phyloP scores from a whole-genome alignment of 441 rosid species.

The Bruguiera hainesii region DNA sequence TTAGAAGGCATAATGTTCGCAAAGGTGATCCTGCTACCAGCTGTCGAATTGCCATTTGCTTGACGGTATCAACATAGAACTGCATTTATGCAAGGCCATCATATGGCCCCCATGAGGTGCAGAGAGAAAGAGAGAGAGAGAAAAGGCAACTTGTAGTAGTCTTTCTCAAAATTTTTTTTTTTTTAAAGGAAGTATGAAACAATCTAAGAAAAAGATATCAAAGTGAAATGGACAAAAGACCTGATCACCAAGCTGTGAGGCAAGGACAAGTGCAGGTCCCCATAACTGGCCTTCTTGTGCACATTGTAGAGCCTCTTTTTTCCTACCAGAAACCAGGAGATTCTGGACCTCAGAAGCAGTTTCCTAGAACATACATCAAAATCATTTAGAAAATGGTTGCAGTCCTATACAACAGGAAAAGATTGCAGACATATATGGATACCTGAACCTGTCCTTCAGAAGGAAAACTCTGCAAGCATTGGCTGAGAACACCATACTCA shows the following conservation, averaged over 20 bases:
- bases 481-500: slow-evolving; percentile 49
- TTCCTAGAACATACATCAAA: slow-evolving; percentile 47
- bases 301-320: slow-evolving; percentile 72
- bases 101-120: slow-evolving; percentile 15
- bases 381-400: slow-evolving; percentile 24
- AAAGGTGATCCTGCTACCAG: slow-evolving; percentile 92
- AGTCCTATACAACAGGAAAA: slow-evolving; percentile 5
- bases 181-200: background rate
- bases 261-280: slow-evolving; percentile 99
- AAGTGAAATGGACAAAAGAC: slow-evolving; percentile 38
- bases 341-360: slow-evolving; percentile 89
- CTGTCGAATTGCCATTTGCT: slow-evolving; percentile 95
- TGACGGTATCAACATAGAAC: slow-evolving; percentile 90
- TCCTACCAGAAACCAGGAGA: slow-evolving; percentile 93
- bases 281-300: slow-evolving; percentile 96
- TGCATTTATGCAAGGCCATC: slow-evolving; percentile 35
- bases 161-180: background rate
- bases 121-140: slow-evolving; percentile 1
- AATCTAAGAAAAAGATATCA: slow-evolving; percentile 7
- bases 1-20: slow-evolving; percentile 91
- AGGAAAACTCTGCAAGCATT: slow-evolving; percentile 80
- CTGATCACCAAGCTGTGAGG: slow-evolving; percentile 96
- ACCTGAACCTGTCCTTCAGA: slow-evolving; percentile 87
- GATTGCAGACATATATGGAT: slow-evolving; percentile 11
- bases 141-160: slow-evolving; percentile 1